phyloP scores from a whole-genome alignment of 23 red algal species.

The Gracilaria caudata region DNA sequence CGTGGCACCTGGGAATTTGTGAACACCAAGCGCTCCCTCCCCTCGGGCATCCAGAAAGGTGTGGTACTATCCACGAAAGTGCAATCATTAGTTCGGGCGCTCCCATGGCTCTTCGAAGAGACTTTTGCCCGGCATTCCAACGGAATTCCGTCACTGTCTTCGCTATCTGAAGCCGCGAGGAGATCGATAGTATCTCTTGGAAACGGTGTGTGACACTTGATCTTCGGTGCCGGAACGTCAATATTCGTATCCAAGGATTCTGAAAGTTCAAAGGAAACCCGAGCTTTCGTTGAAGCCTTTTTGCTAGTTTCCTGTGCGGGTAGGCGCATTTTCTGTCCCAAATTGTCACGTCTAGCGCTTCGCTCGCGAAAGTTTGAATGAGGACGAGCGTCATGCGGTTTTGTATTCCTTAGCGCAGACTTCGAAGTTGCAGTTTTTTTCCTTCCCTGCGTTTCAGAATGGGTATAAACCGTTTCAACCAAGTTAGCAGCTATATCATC shows the following conservation, averaged over 20 bases:
- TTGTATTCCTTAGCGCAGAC: not conserved
- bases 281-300: not conserved
- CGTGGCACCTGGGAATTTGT: not conserved
- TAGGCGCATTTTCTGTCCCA: not conserved
- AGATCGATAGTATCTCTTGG: constrained; percentile 5
- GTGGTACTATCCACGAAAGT: not conserved
- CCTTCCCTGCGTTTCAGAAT: not conserved
- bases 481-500: constrained; percentile 18
- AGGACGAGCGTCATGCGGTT: not conserved
- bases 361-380: not conserved
- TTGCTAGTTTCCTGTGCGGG: not conserved
- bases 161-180: constrained; percentile 12
- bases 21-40: not conserved
- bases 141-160: constrained; percentile 22
- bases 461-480: not conserved
- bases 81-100: not conserved
- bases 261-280: not conserved
- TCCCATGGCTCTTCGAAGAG: not conserved
- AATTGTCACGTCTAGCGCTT: not conserved
- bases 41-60: not conserved
- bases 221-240: not conserved
- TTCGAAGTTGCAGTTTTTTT: not conserved
- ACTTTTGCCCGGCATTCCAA: constrained; percentile 2
- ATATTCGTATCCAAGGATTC: not conserved
- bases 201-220: constrained; percentile 22